phyloP scores from a whole-genome alignment of 306 rosid genomes.

The Hippophae gyantsensis region DNA sequence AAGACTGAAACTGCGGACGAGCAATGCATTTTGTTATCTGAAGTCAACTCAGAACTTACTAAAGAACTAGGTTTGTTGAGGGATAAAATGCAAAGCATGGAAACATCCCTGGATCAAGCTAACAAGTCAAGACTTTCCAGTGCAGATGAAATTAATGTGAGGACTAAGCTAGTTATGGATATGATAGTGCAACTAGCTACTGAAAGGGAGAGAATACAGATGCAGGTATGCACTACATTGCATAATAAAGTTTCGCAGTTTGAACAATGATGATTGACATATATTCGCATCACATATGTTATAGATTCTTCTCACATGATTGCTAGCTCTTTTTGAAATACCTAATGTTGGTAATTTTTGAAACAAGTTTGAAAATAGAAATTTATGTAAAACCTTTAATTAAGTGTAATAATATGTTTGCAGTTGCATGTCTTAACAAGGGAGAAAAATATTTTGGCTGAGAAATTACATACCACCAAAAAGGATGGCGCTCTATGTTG shows the following conservation, averaged over 20 bases:
- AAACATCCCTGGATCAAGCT: constrained; percentile 55
- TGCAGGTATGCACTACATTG: constrained; percentile 42
- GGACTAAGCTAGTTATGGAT: constrained; percentile 57
- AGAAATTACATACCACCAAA: constrained; percentile 27
- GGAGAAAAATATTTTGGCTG: constrained; percentile 46
- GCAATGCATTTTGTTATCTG: constrained; percentile 39
- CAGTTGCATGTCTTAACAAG: constrained; percentile 48
- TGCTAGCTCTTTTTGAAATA: no score
- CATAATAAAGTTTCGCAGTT: constrained; percentile 4
- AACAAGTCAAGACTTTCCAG: constrained; percentile 33
- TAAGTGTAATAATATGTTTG: constrained; percentile 8
- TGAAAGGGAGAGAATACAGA: constrained; percentile 69
- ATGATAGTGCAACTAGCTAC: constrained; percentile 55
- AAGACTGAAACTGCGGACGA: constrained; percentile 43
- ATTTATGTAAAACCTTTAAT: no score
- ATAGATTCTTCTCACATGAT: no score
- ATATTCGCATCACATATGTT: no score
- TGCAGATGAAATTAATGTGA: constrained; percentile 49
- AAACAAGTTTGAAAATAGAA: no score
- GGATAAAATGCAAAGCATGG: constrained; percentile 37
- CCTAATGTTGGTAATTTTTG: no score
- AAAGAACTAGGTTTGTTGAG: constrained; percentile 53
- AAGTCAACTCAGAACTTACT: constrained; percentile 51
- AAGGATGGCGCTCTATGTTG: constrained; percentile 12
- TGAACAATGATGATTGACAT: not conserved